Evolutionary conservation across 352 stramenopile genomes (phyloP), one percentile per base, ranked within the genome.

Genomic region (Phytophthora pistaciae): DNA sequence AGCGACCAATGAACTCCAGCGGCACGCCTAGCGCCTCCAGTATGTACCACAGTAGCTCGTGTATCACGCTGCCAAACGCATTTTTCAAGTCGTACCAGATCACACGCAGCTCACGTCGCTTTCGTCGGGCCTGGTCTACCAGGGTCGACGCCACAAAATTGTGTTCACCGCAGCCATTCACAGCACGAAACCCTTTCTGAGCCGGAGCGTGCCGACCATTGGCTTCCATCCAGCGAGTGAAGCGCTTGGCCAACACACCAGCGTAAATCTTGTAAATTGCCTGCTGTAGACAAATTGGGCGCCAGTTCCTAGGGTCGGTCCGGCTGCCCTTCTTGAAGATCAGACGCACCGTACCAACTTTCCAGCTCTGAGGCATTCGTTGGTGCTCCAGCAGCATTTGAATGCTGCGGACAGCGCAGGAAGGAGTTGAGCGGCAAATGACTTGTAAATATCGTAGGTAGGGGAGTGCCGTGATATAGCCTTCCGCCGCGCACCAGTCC

Each of bases 401-500:
- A 49, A 49, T 10, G 16, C 16, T 3, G 77, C 56, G 3, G 49
- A 8, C 0, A 81, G 64, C 0, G 67, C 25, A 1, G 62, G 40
- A 21, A 49, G 40, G 16, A 49, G 18, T 16, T 49, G 40, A 6
- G 40, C 40, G 5, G 8, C 14, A 48, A 81, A 78, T 9, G 18
- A 14, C 31, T 60, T 38, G 56, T 64, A 64, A 3, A 70, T 16
- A 5, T 76, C 60, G 25, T 77, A 14, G 1, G n/a, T 50, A 25
- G 1, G 64, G 31, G 14, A 74, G 56, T 14, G 67, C 55, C 0
- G 60, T 57, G 33, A 69, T 63, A 38, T 64, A 69, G 16, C 60
- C 54, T 14, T 63, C 60, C 4, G 44, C 67, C 13, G 33, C n/a
- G 53, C 56, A 46, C 55, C 60, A 74, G 60, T 61, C 60, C 5